Evolutionary conservation across 169 alveolate genomes (phyloP), one percentile per base, ranked within the genome.

Genomic region (Cryptosporidium andersoni): DNA sequence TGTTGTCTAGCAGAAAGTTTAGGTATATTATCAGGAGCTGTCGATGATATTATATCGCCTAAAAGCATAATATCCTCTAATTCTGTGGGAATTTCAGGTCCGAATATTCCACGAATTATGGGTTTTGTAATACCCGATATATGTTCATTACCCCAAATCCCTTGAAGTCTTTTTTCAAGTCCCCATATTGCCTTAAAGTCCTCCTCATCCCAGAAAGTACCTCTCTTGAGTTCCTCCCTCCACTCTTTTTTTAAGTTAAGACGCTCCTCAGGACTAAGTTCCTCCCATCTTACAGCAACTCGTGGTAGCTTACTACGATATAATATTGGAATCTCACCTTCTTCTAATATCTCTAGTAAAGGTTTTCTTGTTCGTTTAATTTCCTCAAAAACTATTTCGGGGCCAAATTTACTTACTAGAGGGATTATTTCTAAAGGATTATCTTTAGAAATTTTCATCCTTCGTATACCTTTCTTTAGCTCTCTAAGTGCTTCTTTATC

Each of bases 191-290:
- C 85, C 39, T 74, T 66, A 25, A 74, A 39, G 42, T 74, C 55
- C 7, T 74, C 85, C 43, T 74, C 85, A 36, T 74, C 85, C 85
- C 85, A 74, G 34, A 74, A 74, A n/a, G 85, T 74, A 1, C 85
- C 85, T 11, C 25, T 55, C 3, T 7, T 58, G 40, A 74, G 55
- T 58, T 74, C 85, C 52, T 74, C 85, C 34, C 11, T 74, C 85
- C 85, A 74, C 60, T 47, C 60, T n/a, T 51, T 74, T 36, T 42
- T 74, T n/a, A 74, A 51, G n/a, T 43, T 74, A 12, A 16, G 34
- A 48, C 85, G 55, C 25, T 74, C 85, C 16, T 74, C 16, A 11
- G 85, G 85, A n/a, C 45, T 63, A 12, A 74, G 16, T 60, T 74
- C 85, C 34, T 74, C 85, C 85, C 85, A 74, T 3, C 68, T 52